phyloP scores from a whole-genome alignment of 805 yeast genomes.

The Ogataea haglerorum region DNA sequence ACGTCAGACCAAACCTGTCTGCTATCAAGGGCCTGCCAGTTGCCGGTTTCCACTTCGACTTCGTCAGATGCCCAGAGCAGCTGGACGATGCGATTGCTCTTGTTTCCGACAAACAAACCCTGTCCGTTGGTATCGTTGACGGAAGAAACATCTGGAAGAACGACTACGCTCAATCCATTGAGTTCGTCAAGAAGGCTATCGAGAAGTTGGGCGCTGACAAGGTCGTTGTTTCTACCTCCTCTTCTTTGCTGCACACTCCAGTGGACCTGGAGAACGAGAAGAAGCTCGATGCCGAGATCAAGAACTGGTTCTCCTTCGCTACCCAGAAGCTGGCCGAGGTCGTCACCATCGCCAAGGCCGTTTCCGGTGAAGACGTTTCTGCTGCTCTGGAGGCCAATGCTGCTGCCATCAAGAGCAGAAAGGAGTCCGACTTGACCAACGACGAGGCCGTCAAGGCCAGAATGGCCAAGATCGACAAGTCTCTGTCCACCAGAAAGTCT shows the following conservation, averaged over 20 bases:
- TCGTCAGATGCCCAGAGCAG: slow-evolving; percentile 95
- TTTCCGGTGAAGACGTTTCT: slow-evolving; percentile 76
- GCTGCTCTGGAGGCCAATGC: slow-evolving; percentile 82
- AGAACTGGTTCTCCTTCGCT: slow-evolving; percentile 98
- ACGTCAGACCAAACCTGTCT: slow-evolving; percentile 91
- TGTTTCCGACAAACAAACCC: slow-evolving; percentile 64
- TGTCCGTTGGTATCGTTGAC: slow-evolving; percentile 96
- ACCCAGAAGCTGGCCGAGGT: slow-evolving; percentile 94
- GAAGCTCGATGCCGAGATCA: slow-evolving; percentile 86
- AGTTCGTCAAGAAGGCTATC: slow-evolving; percentile 76
- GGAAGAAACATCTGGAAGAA: slow-evolving; percentile 99
- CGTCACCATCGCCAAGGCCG: slow-evolving; percentile 84
- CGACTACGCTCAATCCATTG: slow-evolving; percentile 84
- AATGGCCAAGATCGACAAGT: slow-evolving; percentile 71
- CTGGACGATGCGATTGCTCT: slow-evolving; percentile 74
- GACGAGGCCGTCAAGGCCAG: slow-evolving; percentile 87
- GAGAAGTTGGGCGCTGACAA: slow-evolving; percentile 81
- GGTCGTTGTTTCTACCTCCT: slow-evolving; percentile 92
- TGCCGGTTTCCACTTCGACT: slow-evolving; percentile 94
- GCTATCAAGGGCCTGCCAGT: slow-evolving; percentile 91
- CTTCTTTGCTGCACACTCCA: slow-evolving; percentile 97
- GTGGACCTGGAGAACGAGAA: slow-evolving; percentile 91
- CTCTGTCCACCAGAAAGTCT: slow-evolving; percentile 77
- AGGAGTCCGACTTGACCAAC: slow-evolving; percentile 84
- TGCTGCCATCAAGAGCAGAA: slow-evolving; percentile 78